phyloP scores from a whole-genome alignment of 2,329 filamentous ascomycete genomes.

The Geosmithia putterillii region DNA sequence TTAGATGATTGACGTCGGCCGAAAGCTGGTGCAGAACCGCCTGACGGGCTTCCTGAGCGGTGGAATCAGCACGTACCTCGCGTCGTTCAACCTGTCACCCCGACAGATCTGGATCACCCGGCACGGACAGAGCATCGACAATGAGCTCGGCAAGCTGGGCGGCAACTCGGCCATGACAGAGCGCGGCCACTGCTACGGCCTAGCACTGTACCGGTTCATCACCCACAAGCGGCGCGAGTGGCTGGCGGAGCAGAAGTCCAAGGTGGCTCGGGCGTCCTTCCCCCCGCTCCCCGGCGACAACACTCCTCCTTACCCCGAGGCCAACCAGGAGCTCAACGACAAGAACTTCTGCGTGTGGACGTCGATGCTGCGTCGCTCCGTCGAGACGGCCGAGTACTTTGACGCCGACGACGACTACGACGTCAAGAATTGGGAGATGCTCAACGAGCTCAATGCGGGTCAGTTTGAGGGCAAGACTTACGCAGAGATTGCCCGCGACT shows the following conservation, averaged over 20 bases:
- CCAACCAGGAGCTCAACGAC: conserved; percentile 53
- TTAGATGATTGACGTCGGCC: conserved; percentile 89
- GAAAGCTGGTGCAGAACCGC: conserved; percentile 84
- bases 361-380: conserved; percentile 84
- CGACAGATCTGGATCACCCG: conserved; percentile 97
- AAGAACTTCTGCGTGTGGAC: conserved; percentile 99
- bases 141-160: conserved; percentile 77
- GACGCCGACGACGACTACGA: conserved; percentile 88
- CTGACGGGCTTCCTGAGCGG: conserved; percentile 85
- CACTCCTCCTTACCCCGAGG: conserved; percentile 89
- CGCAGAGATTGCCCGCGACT: conserved; percentile 68
- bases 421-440: conserved; percentile 94
- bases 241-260: conserved; percentile 72
- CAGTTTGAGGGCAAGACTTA: conserved; percentile 94
- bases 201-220: conserved; percentile 73
- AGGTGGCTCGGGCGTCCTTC: conserved; percentile 64
- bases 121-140: conserved; percentile 85
- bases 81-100: conserved; percentile 92
- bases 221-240: conserved; percentile 68
- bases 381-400: conserved; percentile 81
- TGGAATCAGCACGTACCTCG: conserved; percentile 85
- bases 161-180: conserved; percentile 78
- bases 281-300: conserved; percentile 85
- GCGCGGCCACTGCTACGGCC: conserved; percentile 68
- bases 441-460: conserved; percentile 91